A percentile compares a stretch with the other conserved stretches of the same genome.
Evolutionary conservation across 2,329 filamentous ascomycete genomes (phyloP).

Genomic region (Clarireedia homoeocarpa): DNA sequence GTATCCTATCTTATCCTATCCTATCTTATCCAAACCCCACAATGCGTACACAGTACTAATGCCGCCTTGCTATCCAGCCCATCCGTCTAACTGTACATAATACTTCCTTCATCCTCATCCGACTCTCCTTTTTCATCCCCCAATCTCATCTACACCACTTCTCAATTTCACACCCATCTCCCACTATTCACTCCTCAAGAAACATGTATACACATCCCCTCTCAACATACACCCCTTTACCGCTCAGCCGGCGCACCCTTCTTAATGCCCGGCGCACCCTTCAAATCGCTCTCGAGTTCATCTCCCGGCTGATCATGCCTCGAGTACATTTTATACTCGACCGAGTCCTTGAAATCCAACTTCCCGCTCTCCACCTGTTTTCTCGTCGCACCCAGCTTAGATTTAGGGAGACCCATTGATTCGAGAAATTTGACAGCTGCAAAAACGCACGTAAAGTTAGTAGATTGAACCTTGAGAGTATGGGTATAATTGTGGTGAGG

Average conservation of each 20-base stretch:
- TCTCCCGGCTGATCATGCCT: conserved; percentile 45
- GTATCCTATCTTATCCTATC: too few species aligned
- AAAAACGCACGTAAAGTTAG: background rate
- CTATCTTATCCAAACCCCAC: too few species aligned
- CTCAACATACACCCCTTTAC: background rate
- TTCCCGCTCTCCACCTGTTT: conserved; percentile 54
- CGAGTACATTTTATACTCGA: conserved; percentile 56
- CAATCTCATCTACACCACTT: background rate
- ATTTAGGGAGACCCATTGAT: conserved; percentile 57
- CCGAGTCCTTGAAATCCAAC: conserved; percentile 47
- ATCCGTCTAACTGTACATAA: too few species aligned
- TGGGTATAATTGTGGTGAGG: background rate
- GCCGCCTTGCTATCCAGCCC: too few species aligned
- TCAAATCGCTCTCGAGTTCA: conserved; percentile 26
- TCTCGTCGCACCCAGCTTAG: conserved; percentile 49
- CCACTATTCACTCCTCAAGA: background rate
- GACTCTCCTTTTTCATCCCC: background rate
- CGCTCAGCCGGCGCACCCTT: background rate
- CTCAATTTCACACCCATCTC: background rate
- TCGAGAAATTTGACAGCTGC: conserved; percentile 51
- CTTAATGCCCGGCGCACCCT: conserved; percentile 1
- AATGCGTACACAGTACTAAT: too few species aligned
- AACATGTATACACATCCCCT: background rate
- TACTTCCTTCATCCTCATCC: too few species aligned
- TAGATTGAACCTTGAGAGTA: background rate